Percentiles rank a stretch among this genome's conserved stretches.
Conservation (phyloP, 83 land plant species). For the Picea engelmannii region DNA sequence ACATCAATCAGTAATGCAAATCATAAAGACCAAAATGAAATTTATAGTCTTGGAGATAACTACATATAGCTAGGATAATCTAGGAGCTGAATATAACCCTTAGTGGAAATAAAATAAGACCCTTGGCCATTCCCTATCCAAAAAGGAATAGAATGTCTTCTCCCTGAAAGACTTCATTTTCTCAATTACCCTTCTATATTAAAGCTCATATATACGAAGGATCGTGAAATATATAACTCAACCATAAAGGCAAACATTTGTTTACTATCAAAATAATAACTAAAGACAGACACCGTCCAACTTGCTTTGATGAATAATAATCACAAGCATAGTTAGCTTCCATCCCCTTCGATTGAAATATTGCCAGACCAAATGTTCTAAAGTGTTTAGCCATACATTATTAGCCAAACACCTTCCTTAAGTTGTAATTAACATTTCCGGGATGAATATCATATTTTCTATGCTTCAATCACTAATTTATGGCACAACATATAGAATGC, state of each 20-base stretch:
- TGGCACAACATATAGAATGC: not conserved
- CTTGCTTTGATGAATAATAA: not conserved
- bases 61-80: too few relatives aligned
- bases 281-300: not conserved
- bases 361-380: not conserved
- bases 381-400: too few relatives aligned
- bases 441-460: not conserved
- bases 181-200: not conserved
- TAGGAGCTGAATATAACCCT: too few relatives aligned
- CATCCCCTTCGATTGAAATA: not conserved
- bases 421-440: not conserved
- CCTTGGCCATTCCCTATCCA: too few relatives aligned
- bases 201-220: not conserved
- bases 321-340: not conserved
- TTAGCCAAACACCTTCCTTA: constrained; percentile 2
- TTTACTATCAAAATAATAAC: not conserved
- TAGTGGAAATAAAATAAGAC: too few relatives aligned
- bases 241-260: not conserved
- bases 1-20: too few relatives aligned
- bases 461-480: not conserved
- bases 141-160: too few relatives aligned
- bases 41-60: too few relatives aligned
- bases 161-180: too few relatives aligned
- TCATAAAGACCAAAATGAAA: too few relatives aligned
- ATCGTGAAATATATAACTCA: not conserved